Percentiles rank a stretch among this genome's conserved stretches.
Evolutionary conservation across 1,284 basidiomycete genomes (phyloP).

Genomic region (Coniferiporia sulphurascens): DNA sequence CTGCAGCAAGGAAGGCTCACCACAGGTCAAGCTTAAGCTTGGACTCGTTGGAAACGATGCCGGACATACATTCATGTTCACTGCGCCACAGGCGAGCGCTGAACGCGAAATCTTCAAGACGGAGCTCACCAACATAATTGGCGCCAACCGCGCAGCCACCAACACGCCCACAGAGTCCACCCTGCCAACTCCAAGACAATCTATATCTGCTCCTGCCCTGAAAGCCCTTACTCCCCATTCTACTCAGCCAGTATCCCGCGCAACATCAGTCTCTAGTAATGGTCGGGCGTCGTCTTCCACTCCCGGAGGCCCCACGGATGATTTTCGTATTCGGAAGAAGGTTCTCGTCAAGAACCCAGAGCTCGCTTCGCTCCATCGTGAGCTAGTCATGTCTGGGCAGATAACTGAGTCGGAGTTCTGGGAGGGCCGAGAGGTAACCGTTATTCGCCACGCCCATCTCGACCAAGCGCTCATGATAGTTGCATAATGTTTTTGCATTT

Average conservation of each 20-base stretch:
- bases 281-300: constrained; percentile 50
- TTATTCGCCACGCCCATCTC: constrained; percentile 11
- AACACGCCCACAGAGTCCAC: constrained; percentile 24
- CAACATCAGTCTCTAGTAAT: constrained; percentile 57
- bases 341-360: constrained; percentile 76
- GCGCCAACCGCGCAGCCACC: constrained; percentile 48
- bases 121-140: constrained; percentile 69
- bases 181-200: constrained; percentile 24
- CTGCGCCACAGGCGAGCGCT: constrained; percentile 51
- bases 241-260: constrained; percentile 37
- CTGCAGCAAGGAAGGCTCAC: constrained; percentile 74
- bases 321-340: constrained; percentile 71
- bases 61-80: constrained; percentile 79
- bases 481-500: constrained; percentile 16
- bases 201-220: constrained; percentile 19
- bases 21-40: constrained; percentile 72
- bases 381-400: constrained; percentile 80
- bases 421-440: constrained; percentile 83
- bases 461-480: constrained; percentile 9
- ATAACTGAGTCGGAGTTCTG: constrained; percentile 93
- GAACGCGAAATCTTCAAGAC: constrained; percentile 79
- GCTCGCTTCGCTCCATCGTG: constrained; percentile 73
- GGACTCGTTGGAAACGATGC: constrained; percentile 57
- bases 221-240: background rate
- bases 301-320: constrained; percentile 53